Percentiles rank a stretch among this genome's conserved stretches.
These are phyloP conservation scores for Agroathelia rolfsii DNA, from an alignment of 1,284 basidiomycete species.

Conservation along the genomic window DNA sequence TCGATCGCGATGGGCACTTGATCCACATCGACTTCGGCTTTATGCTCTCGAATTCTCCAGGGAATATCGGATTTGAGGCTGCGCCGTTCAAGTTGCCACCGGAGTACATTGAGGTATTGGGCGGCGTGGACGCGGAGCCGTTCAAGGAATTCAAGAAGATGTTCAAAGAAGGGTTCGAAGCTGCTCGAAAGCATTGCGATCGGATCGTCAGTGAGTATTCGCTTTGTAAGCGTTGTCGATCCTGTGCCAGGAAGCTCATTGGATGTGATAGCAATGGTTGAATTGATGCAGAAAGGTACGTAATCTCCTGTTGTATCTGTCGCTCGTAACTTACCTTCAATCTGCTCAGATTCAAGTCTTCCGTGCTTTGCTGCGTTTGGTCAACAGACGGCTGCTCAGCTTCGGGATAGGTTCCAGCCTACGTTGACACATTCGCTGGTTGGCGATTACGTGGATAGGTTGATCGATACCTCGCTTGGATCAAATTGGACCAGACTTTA, in stretches of 20 bases:
- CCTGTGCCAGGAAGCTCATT: too few relatives aligned
- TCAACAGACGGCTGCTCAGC: conserved; percentile 79
- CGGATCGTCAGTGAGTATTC: conserved; percentile 78
- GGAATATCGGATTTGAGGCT: conserved; percentile 96
- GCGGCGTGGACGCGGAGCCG: conserved; percentile 71
- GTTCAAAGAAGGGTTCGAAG: conserved; percentile 91
- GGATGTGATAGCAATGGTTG: conserved; percentile 84
- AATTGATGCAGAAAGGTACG: conserved; percentile 90
- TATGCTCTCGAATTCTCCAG: conserved; percentile 94
- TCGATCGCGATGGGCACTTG: conserved; percentile 90
- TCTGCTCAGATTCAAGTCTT: conserved; percentile 75
- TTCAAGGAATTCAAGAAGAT: conserved; percentile 82
- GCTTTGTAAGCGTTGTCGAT: too few relatives aligned
- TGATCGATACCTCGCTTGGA: conserved; percentile 84
- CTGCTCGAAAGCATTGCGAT: conserved; percentile 93
- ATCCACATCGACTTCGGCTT: conserved; percentile 99
- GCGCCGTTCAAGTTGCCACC: conserved; percentile 95
- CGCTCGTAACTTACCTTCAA: too few relatives aligned
- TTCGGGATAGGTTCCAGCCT: conserved; percentile 92
- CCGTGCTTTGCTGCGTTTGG: conserved; percentile 90
- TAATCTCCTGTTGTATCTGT: conserved; percentile 7
- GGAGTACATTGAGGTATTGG: conserved; percentile 95
- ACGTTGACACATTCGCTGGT: conserved; percentile 81
- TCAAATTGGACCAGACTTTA: conserved; percentile 89
- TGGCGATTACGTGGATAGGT: conserved; percentile 79